Evolutionary conservation across 345 rosid species (phyloP).

Genomic region (Eucalyptus cloeziana): DNA sequence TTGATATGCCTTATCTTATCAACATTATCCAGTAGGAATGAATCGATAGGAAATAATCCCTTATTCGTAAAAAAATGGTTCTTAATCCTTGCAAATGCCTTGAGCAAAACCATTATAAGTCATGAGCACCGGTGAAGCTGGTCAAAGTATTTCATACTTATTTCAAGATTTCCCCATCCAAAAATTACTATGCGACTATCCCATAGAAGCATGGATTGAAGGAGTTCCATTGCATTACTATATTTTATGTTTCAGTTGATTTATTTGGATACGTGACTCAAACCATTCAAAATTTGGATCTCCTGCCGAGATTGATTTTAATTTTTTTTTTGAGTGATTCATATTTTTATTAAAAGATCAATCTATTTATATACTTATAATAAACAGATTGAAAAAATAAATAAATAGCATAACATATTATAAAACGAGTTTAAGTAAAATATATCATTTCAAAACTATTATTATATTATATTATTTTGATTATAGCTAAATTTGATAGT

Average conservation of each 20-base stretch:
- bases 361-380: neutral
- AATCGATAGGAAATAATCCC: conserved; percentile 77
- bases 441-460: neutral
- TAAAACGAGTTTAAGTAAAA: neutral
- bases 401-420: neutral
- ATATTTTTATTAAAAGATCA: neutral
- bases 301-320: neutral
- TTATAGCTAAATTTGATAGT: neutral
- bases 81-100: conserved; percentile 99
- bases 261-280: neutral
- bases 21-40: conserved; percentile 71
- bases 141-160: neutral
- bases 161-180: neutral
- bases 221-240: neutral
- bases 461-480: neutral
- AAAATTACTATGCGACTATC: neutral
- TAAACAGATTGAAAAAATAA: neutral
- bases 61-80: conserved; percentile 81
- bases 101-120: neutral
- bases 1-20: conserved; percentile 82
- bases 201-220: too few relatives aligned
- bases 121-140: neutral
- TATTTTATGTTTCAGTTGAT: neutral
- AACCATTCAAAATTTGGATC: neutral
- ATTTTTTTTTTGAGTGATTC: neutral